phyloP scores from a whole-genome alignment of 805 yeast species.

The Lachancea nothofagi region DNA sequence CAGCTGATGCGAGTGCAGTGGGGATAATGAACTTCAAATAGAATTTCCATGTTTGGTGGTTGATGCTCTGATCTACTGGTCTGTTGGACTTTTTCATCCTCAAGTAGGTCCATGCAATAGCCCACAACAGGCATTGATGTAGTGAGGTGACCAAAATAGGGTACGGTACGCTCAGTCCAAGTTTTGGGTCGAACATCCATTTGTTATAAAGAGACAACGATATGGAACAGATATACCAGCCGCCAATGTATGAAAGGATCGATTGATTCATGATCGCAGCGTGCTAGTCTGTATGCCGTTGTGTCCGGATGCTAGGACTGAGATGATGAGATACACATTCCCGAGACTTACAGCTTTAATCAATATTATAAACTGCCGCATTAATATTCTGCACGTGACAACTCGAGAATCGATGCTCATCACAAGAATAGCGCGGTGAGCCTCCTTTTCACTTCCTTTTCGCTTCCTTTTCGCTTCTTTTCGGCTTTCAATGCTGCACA shows the following conservation, averaged over 20 bases:
- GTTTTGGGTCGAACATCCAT: constrained; percentile 84
- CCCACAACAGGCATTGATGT: constrained; percentile 67
- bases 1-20: constrained; percentile 81
- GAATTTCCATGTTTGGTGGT: constrained; percentile 28
- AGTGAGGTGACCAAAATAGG: constrained; percentile 81
- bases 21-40: constrained; percentile 62
- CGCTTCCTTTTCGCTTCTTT: too few relatives aligned
- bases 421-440: too few relatives aligned
- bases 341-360: too few relatives aligned
- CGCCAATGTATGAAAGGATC: constrained; percentile 28
- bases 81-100: constrained; percentile 15
- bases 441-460: too few relatives aligned
- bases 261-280: constrained; percentile 2
- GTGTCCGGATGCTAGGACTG: too few relatives aligned
- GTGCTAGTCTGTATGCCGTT: too few relatives aligned
- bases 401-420: too few relatives aligned
- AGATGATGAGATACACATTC: too few relatives aligned
- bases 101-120: constrained; percentile 45
- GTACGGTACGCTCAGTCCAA: constrained; percentile 68
- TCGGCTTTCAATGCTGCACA: too few relatives aligned
- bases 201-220: constrained; percentile 79
- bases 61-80: neutral
- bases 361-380: too few relatives aligned
- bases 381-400: too few relatives aligned
- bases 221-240: constrained; percentile 70